These are phyloP conservation scores for Cryptococcus floricola DNA, from an alignment of 1,284 basidiomycete genomes.

Conservation along the genomic window DNA sequence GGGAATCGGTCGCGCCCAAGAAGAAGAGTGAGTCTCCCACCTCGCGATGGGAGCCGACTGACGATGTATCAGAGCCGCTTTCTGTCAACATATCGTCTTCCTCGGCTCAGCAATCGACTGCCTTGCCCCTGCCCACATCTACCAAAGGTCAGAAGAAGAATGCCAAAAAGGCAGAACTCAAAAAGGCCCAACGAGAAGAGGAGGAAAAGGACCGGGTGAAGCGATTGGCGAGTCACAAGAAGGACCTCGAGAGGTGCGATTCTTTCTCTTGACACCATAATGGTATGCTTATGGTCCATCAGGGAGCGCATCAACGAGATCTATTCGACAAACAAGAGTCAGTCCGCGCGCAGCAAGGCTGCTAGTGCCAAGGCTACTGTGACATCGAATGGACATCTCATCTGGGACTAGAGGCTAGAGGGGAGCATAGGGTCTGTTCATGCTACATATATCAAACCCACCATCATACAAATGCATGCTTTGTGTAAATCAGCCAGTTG, in stretches of 20 bases:
- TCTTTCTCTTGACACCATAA: neutral
- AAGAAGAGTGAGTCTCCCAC: constrained; percentile 36
- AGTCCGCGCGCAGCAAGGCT: constrained; percentile 1
- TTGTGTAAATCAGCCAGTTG: neutral
- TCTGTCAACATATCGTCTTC: constrained; percentile 24
- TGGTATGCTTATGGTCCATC: neutral
- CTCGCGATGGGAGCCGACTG: neutral
- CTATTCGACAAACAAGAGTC: constrained; percentile 19
- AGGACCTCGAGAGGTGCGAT: constrained; percentile 38
- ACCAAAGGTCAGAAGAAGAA: constrained; percentile 44
- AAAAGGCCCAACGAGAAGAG: constrained; percentile 35
- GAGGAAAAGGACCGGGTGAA: constrained; percentile 40
- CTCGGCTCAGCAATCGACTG: constrained; percentile 7
- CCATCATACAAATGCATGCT: neutral
- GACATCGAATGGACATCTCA: constrained; percentile 35
- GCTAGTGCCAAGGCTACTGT: constrained; percentile 27
- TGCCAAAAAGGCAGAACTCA: constrained; percentile 42
- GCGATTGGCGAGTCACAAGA: constrained; percentile 38
- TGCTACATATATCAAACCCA: too few relatives aligned
- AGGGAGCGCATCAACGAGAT: constrained; percentile 43
- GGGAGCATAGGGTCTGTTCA: too few relatives aligned
- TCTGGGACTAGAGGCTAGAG: constrained; percentile 34
- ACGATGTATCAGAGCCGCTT: constrained; percentile 24
- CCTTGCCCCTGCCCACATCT: constrained; percentile 20
- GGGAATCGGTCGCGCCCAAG: constrained; percentile 38